Evolutionary conservation across 257 asterid genomes (phyloP).

Genomic region (Penstemon newberryi): DNA sequence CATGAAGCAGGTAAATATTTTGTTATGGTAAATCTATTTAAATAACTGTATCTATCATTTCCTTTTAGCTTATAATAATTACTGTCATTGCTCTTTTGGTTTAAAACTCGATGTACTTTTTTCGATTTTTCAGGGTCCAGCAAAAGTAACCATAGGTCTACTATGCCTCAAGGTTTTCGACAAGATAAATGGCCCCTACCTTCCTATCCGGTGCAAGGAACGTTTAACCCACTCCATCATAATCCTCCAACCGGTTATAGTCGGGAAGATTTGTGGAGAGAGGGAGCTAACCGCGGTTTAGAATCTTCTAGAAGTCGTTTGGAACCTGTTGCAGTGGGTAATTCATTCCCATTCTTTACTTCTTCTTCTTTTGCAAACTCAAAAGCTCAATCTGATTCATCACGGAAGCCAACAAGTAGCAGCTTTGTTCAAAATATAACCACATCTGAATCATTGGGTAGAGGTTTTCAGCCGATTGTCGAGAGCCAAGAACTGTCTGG

Average conservation of each 20-base stretch:
- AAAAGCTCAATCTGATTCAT: slow-evolving; percentile 39
- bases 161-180: slow-evolving; percentile 40
- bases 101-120: slow-evolving; percentile 15
- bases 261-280: too few relatives aligned
- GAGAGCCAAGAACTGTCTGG: slow-evolving; percentile 43
- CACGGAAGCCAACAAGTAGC: slow-evolving; percentile 57
- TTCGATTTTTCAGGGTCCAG: slow-evolving; percentile 53
- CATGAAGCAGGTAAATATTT: slow-evolving; percentile 56
- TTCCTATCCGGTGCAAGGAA: slow-evolving; percentile 41
- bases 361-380: slow-evolving; percentile 46
- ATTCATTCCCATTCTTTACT: slow-evolving; percentile 43
- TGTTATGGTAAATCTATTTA: too few relatives aligned
- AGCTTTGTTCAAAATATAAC: slow-evolving; percentile 51
- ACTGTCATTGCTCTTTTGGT: neutral
- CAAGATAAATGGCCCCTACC: slow-evolving; percentile 45
- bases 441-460: slow-evolving; percentile 44
- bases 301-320: slow-evolving; percentile 43
- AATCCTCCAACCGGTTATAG: slow-evolving; percentile 37
- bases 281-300: slow-evolving; percentile 16
- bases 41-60: too few relatives aligned
- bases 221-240: slow-evolving; percentile 42
- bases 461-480: slow-evolving; percentile 36
- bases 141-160: slow-evolving; percentile 36
- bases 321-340: slow-evolving; percentile 39
- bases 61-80: neutral